Evolutionary conservation across 129 eudicot species (phyloP).

Genomic region (Centella asiatica): DNA sequence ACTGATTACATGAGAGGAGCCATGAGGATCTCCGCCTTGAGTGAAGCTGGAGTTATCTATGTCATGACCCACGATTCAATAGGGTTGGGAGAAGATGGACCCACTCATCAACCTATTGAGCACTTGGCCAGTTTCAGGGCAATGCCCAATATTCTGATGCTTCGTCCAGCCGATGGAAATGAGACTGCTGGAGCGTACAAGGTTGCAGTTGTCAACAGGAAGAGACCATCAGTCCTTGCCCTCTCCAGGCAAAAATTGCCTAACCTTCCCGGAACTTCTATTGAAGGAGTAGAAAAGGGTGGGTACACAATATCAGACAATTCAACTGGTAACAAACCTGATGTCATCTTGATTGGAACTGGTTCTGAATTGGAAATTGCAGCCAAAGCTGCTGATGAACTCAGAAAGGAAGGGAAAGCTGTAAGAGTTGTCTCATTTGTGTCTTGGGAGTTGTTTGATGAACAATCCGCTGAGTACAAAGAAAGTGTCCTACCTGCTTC

Average conservation of each 20-base stretch:
- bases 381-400: slow-evolving; percentile 80
- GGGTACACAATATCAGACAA: slow-evolving; percentile 73
- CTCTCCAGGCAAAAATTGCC: slow-evolving; percentile 86
- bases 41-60: slow-evolving; percentile 76
- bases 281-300: slow-evolving; percentile 77
- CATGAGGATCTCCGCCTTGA: slow-evolving; percentile 75
- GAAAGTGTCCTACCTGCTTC: slow-evolving; percentile 66
- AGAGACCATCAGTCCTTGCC: slow-evolving; percentile 75
- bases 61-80: slow-evolving; percentile 96
- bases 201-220: slow-evolving; percentile 66
- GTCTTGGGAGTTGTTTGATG: slow-evolving; percentile 84
- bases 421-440: slow-evolving; percentile 84
- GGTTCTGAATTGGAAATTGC: slow-evolving; percentile 89
- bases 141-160: slow-evolving; percentile 87
- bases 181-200: slow-evolving; percentile 94
- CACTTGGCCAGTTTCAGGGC: slow-evolving; percentile 93
- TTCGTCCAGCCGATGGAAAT: slow-evolving; percentile 94
- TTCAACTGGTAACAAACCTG: slow-evolving; percentile 79
- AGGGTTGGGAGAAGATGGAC: slow-evolving; percentile 92
- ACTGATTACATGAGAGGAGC: slow-evolving; percentile 96
- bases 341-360: slow-evolving; percentile 74
- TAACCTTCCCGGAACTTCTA: slow-evolving; percentile 71
- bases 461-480: slow-evolving; percentile 65
- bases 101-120: slow-evolving; percentile 93
- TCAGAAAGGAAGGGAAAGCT: slow-evolving; percentile 83